phyloP scores from a whole-genome alignment of 2,329 filamentous ascomycete species.

The Plenodomus lindquistii region DNA sequence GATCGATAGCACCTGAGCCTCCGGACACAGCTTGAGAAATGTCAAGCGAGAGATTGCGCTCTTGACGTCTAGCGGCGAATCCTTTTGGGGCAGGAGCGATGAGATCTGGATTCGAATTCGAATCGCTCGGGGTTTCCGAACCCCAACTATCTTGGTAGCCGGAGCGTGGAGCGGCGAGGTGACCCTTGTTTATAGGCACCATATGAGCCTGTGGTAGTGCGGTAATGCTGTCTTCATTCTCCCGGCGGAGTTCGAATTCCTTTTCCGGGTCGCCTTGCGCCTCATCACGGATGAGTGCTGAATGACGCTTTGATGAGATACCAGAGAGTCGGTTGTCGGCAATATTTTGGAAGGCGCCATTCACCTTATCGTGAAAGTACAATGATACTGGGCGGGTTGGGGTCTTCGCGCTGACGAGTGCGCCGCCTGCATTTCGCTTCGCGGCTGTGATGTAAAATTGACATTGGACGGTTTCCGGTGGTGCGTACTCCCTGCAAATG shows the following conservation, averaged over 20 bases:
- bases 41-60: conserved; percentile 49
- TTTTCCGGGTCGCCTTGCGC: conserved; percentile 77
- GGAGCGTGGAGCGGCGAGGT: conserved; percentile 49
- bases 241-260: conserved; percentile 76
- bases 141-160: conserved; percentile 21
- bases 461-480: conserved; percentile 85
- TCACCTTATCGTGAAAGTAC: conserved; percentile 81
- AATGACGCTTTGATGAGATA: conserved; percentile 65
- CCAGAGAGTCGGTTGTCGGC: conserved; percentile 67
- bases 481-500: conserved; percentile 87
- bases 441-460: conserved; percentile 92
- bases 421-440: conserved; percentile 58
- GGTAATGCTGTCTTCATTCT: conserved; percentile 83
- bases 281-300: conserved; percentile 78
- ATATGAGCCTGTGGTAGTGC: conserved; percentile 68
- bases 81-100: conserved; percentile 30
- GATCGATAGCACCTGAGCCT: conserved; percentile 44
- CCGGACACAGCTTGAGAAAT: conserved; percentile 45
- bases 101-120: conserved; percentile 30
- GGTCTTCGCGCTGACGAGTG: conserved; percentile 55
- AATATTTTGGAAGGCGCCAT: conserved; percentile 84
- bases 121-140: conserved; percentile 25
- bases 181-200: conserved; percentile 27
- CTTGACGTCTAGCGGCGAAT: conserved; percentile 48
- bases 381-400: conserved; percentile 67